phyloP scores from a whole-genome alignment of 1,284 basidiomycete species.

The Polyporus tsugae region DNA sequence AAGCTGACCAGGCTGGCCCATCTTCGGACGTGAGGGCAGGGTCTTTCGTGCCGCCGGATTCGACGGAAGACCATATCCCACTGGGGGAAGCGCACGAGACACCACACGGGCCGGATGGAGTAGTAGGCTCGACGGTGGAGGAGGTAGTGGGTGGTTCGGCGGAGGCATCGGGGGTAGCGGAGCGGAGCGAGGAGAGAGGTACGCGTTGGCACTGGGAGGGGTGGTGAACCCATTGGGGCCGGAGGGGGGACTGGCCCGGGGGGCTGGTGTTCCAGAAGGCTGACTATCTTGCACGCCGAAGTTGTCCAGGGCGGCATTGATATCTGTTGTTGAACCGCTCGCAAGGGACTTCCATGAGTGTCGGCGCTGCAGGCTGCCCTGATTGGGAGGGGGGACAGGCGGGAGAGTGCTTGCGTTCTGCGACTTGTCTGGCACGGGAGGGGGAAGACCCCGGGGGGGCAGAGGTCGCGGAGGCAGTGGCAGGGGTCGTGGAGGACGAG shows the following conservation, averaged over 20 bases:
- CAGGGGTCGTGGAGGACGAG: slow-evolving; percentile 29
- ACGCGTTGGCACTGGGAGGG: slow-evolving; percentile 35
- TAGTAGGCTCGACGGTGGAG: slow-evolving; percentile 23
- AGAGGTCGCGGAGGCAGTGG: slow-evolving; percentile 27
- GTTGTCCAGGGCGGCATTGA: slow-evolving; percentile 39
- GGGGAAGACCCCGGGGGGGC: slow-evolving; percentile 29
- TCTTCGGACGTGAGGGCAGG: slow-evolving; percentile 26
- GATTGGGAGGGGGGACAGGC: slow-evolving; percentile 20
- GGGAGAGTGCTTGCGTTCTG: slow-evolving; percentile 18
- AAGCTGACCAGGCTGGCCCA: slow-evolving; percentile 28
- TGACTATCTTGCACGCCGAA: slow-evolving; percentile 41
- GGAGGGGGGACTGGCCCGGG: slow-evolving; percentile 16
- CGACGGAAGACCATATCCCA: slow-evolving; percentile 28
- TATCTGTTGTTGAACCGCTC: slow-evolving; percentile 37
- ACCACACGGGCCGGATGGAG: slow-evolving; percentile 27
- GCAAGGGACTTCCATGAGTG: slow-evolving; percentile 41
- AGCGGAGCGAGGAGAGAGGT: slow-evolving; percentile 28
- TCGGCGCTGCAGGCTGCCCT: slow-evolving; percentile 27
- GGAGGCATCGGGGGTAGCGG: slow-evolving; percentile 23
- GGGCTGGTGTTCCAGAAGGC: slow-evolving; percentile 13
- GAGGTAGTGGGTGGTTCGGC: slow-evolving; percentile 22
- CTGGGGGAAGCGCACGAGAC: slow-evolving; percentile 22
- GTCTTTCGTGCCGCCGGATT: slow-evolving; percentile 27
- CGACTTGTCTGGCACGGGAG: slow-evolving; percentile 20
- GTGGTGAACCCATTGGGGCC: slow-evolving; percentile 35